Evolutionary conservation across 164 flowering plant species (phyloP), one percentile per base, ranked within the genome.

Genomic region (Magnolia kwangsiensis): DNA sequence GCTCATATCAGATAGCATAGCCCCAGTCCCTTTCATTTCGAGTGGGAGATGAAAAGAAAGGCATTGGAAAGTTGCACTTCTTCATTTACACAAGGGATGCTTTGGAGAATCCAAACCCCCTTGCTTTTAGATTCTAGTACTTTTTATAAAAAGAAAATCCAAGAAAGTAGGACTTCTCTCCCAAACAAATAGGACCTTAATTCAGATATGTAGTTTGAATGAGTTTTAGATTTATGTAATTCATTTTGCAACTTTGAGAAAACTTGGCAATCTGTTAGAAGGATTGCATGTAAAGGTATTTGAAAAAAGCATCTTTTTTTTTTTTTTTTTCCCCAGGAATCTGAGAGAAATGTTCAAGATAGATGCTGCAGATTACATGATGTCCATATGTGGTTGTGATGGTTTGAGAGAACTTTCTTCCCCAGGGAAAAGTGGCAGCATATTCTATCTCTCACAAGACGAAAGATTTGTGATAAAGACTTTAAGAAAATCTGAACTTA

Each of bases 291-390:
- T 18, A 50, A 66, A 16, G 51, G 6, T 66, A 51, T 37, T 50
- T 7, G 20, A 13, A 73, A 59, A 64, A 18, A 4, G 6, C 45
- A 21, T 75, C 45, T 37, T 37, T 37, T 37, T 3, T 37, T 37
- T 50, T 24, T 24, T 27, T 27, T 27, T 20, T 31, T 50, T 63
- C 75, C 7, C 83, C 89, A 96, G 99, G 94, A 89, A 93, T 81
- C 79, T 96, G 88, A 90, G 98, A 79, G 97, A 91, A 90, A 82
- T 91, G 95, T 94, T 94, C 89, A 93, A 89, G 87, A 79, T 96
- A 77, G 94, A 94, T 91, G 97, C 99, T 72, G 97, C 99, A 20
- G 98, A 96, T 78, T 94, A 91, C 83, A 94, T 94, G 99, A 94
- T 94, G 95, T 96, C 99, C 78, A 96, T 96, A 29, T 96, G 99